Percentiles rank a stretch among this genome's conserved stretches.
Evolutionary conservation across 768 basidiomycete genomes (phyloP).

Genomic region (Paxillus involutus): DNA sequence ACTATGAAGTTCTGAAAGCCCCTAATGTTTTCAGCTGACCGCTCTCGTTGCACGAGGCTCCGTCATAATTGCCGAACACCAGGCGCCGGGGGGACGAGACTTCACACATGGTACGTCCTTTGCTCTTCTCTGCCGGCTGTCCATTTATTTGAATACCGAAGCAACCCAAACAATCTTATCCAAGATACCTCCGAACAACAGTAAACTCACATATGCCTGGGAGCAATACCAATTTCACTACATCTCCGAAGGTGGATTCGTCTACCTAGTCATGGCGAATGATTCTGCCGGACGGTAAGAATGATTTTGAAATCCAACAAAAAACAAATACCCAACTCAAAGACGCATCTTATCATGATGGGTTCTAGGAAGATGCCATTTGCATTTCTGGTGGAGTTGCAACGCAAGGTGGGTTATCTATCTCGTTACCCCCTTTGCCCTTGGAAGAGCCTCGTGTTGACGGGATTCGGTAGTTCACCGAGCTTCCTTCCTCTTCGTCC

Average conservation of each 20-base stretch:
- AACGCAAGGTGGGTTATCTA: conserved; percentile 56
- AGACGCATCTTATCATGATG: background rate
- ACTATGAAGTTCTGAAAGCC: background rate
- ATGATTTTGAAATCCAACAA: background rate
- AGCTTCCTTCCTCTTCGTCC: conserved; percentile 65
- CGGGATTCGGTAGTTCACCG: conserved; percentile 47
- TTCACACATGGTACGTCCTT: conserved; percentile 77
- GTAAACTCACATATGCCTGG: conserved; percentile 86
- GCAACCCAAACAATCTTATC: conserved; percentile 87
- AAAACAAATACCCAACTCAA: background rate
- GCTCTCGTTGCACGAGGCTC: conserved; percentile 78
- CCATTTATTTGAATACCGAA: conserved; percentile 26
- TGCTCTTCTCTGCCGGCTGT: background rate
- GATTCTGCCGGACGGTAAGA: conserved; percentile 85
- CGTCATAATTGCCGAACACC: conserved; percentile 85
- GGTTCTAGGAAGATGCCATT: conserved; percentile 82
- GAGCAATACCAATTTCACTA: conserved; percentile 95
- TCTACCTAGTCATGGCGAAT: conserved; percentile 93
- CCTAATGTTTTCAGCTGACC: conserved; percentile 57
- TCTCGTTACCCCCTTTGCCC: conserved; percentile 1
- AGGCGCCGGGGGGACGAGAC: conserved; percentile 69
- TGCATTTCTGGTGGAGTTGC: conserved; percentile 85
- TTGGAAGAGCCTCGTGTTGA: conserved; percentile 3
- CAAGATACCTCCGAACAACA: conserved; percentile 91
- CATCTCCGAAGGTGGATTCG: conserved; percentile 82